Evolutionary conservation across 495 filamentous ascomycete species (phyloP).

Genomic region (Podospora anserina): DNA sequence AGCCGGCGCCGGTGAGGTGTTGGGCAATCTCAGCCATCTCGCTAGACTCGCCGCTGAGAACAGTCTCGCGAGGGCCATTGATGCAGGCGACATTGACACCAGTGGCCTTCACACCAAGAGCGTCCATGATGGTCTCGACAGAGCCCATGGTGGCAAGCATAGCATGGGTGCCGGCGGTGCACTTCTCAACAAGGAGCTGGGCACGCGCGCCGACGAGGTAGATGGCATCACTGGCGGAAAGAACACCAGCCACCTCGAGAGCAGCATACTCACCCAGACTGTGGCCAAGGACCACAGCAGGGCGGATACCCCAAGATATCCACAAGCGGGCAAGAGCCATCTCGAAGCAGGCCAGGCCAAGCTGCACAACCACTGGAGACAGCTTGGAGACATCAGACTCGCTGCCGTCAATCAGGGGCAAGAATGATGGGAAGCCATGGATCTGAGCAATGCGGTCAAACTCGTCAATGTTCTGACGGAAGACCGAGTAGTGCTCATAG

Average conservation of each 20-base stretch:
- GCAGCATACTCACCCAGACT: conserved; percentile 88
- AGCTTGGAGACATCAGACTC: conserved; percentile 56
- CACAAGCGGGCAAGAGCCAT: conserved; percentile 83
- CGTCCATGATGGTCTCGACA: conserved; percentile 39
- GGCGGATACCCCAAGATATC: conserved; percentile 72
- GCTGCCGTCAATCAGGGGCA: conserved; percentile 63
- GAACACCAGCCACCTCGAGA: conserved; percentile 72
- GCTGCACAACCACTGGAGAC: conserved; percentile 72
- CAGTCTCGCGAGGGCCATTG: conserved; percentile 60
- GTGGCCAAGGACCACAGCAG: conserved; percentile 78
- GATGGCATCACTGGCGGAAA: conserved; percentile 75
- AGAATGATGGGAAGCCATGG: conserved; percentile 68
- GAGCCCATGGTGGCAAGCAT: conserved; percentile 60
- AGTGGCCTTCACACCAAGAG: conserved; percentile 34
- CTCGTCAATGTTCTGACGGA: conserved; percentile 66
- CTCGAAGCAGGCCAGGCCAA: conserved; percentile 74
- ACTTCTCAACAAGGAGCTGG: conserved; percentile 67
- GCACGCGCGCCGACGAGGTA: conserved; percentile 78
- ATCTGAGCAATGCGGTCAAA: conserved; percentile 64
- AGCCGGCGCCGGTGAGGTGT: conserved; percentile 53
- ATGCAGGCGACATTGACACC: conserved; percentile 55
- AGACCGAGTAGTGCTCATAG: conserved; percentile 61
- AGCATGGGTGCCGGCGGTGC: conserved; percentile 65
- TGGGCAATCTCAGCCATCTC: conserved; percentile 59
- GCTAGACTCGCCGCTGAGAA: conserved; percentile 52